phyloP scores from a whole-genome alignment of 768 basidiomycete genomes.

The Termitomyces sp. region DNA sequence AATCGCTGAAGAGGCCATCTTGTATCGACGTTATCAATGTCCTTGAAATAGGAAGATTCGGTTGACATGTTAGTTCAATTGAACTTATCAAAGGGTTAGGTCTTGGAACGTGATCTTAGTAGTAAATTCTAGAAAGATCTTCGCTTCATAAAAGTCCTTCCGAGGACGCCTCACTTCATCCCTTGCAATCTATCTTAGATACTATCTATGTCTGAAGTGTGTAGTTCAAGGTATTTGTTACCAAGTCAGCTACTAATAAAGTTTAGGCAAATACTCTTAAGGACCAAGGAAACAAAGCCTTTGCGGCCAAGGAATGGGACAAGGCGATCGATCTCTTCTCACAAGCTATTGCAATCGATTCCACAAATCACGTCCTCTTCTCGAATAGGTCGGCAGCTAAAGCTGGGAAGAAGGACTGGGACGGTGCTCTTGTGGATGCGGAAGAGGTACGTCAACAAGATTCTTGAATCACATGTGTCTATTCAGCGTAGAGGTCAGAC shows the following conservation, averaged over 20 bases:
- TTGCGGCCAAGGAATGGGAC: constrained; percentile 89
- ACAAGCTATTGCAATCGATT: constrained; percentile 79
- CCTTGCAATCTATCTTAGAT: not conserved
- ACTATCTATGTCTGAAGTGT: constrained; percentile 34
- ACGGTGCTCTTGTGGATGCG: constrained; percentile 77
- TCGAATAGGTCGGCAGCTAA: constrained; percentile 92
- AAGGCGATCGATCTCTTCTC: constrained; percentile 80
- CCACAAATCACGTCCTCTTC: constrained; percentile 82
- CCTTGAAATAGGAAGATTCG: not conserved
- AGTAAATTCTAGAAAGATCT: constrained; percentile 26
- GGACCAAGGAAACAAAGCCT: constrained; percentile 93
- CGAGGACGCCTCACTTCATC: constrained; percentile 17
- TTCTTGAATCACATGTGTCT: constrained; percentile 8
- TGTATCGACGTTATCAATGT: not conserved
- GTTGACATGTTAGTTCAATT: not conserved
- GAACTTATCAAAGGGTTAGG: constrained; percentile 14
- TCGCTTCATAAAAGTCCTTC: constrained; percentile 12
- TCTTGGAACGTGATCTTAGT: constrained; percentile 19
- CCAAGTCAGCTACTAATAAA: not conserved
- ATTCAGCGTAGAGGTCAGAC: constrained; percentile 43
- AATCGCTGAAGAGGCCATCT: not conserved
- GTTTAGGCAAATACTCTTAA: constrained; percentile 59
- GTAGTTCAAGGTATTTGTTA: constrained; percentile 11
- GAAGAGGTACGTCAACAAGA: constrained; percentile 60
- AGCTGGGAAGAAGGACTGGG: constrained; percentile 78